Percentiles rank a stretch among this genome's conserved stretches.
These are phyloP conservation scores for Laburnicola sp. DNA, from an alignment of 2,329 filamentous ascomycete species.

Conservation along the genomic window DNA sequence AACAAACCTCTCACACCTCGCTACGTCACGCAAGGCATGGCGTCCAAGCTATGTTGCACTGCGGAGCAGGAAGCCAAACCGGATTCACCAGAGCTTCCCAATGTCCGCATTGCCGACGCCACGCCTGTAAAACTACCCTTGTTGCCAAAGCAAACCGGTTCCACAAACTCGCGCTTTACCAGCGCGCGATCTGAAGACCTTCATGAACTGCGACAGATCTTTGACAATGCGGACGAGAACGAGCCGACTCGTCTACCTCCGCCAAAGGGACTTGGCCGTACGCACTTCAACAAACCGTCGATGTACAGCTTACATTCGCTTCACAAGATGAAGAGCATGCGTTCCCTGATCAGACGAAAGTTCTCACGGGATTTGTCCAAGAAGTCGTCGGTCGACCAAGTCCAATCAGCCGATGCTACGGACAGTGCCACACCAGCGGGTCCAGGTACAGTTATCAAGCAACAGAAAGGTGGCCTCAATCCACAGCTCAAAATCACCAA, in stretches of 20 bases:
- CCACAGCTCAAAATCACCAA: conserved; percentile 38
- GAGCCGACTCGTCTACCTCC: conserved; percentile 17
- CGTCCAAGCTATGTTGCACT: conserved; percentile 40
- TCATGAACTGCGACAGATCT: conserved; percentile 40
- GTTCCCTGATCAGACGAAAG: conserved; percentile 37
- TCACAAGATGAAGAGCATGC: conserved; percentile 42
- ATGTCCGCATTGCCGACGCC: conserved; percentile 32
- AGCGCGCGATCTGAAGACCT: conserved; percentile 38
- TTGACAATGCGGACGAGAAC: conserved; percentile 30
- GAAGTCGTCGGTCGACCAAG: conserved; percentile 11
- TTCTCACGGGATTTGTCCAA: conserved; percentile 34
- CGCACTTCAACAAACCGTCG: conserved; percentile 31
- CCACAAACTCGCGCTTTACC: conserved; percentile 33
- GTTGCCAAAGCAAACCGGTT: conserved; percentile 20
- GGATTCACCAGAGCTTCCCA: conserved; percentile 39
- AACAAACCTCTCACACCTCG: conserved; percentile 1
- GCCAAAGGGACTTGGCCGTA: conserved; percentile 14
- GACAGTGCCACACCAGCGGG: conserved; percentile 7
- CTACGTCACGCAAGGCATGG: conserved; percentile 23
- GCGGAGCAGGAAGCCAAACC: conserved; percentile 32
- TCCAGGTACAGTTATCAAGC: conserved; percentile 32
- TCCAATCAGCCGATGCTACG: conserved; percentile 10
- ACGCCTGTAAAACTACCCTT: conserved; percentile 34
- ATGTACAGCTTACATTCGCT: conserved; percentile 39
- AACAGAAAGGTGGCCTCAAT: conserved; percentile 21